Evolutionary conservation across 177 flowering plant species (phyloP), one percentile per base, ranked within the genome.

Genomic region (Vitis hybrid): DNA sequence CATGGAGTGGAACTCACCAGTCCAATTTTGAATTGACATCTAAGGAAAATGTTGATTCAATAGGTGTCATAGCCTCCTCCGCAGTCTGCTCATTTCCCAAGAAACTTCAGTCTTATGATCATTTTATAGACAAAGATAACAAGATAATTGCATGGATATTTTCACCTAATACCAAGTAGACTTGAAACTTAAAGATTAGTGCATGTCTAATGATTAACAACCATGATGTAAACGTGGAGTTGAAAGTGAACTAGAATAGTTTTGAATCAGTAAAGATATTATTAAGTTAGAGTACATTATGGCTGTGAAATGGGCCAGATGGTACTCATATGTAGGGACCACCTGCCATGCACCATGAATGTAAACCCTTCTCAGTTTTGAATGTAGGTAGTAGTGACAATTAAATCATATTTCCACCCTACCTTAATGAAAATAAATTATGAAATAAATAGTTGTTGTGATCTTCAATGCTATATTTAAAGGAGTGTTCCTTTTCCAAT

Each of bases 61-160:
- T 84, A 9, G 87, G 85, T 18, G 87, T 84, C 87, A 84, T 84
- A 68, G 84, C 84, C 76, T 81, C 83, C 61, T 79, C 84, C 3
- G 83, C 87, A 72, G 87, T 82, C 85, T 82, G 79, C 48, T 33
- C 16, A 70, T 13, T 29, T 52, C 51, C 33, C 51, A 50, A 65
- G 60, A 57, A 69, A 49, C 2, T 58, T 78, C 2, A 21, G 33
- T 67, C 31, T 62, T 39, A 3, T 33, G 6, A 51, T 12, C 16
- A 55, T 15, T 56, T 18, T 16, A 62, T 8, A 19, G 18, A 60
- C 26, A 18, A 29, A 62, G 55, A 56, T 3, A 21, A 15, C 3
- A 22, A 55, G 31, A 62, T 1, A 56, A 56, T 29, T 9, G 26
- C 8, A 51, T 19, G 53, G 3, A 16, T 0, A 55, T 49, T 26